Evolutionary conservation across 345 rosid genomes (phyloP).

Genomic region (Viola odorata): DNA sequence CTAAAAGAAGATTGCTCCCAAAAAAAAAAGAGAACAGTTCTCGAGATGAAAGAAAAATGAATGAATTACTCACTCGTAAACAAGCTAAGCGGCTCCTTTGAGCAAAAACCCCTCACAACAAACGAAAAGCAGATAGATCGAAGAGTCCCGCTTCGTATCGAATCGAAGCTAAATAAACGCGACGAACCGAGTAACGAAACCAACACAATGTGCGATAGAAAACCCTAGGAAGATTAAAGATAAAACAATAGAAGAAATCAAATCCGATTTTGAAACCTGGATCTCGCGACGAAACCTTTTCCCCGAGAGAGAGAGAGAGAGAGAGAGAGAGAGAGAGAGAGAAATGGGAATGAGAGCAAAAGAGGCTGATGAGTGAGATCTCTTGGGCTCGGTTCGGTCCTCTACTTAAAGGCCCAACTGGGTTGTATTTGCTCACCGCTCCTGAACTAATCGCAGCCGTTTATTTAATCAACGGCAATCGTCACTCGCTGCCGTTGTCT

Average conservation of each 20-base stretch:
- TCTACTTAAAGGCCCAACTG: conserved; percentile 18
- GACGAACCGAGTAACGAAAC: conserved; percentile 6
- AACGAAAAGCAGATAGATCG: conserved; percentile 20
- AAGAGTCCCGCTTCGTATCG: too few species aligned
- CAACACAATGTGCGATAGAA: conserved; percentile 1
- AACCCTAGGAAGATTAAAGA: conserved; percentile 15
- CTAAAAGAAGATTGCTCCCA: too few species aligned
- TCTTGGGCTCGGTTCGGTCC: conserved; percentile 9
- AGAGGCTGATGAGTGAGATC: not conserved
- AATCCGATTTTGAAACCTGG: conserved; percentile 19
- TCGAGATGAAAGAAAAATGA: not conserved
- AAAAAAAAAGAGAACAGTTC: not conserved
- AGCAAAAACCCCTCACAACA: conserved; percentile 1
- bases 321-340: not conserved
- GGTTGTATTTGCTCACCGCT: not conserved
- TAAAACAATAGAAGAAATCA: conserved; percentile 2
- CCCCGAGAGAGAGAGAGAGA: not conserved
- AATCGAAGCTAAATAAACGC: conserved; percentile 21
- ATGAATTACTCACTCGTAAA: conserved; percentile 6
- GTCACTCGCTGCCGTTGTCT: not conserved
- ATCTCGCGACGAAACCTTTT: conserved; percentile 9
- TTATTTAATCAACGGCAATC: not conserved
- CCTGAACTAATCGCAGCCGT: conserved; percentile 8
- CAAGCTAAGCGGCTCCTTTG: conserved; percentile 4
- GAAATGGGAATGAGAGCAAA: not conserved